Base-by-base conservation (phyloP, 345 rosid genomes). In the Limnanthes douglasii region DNA sequence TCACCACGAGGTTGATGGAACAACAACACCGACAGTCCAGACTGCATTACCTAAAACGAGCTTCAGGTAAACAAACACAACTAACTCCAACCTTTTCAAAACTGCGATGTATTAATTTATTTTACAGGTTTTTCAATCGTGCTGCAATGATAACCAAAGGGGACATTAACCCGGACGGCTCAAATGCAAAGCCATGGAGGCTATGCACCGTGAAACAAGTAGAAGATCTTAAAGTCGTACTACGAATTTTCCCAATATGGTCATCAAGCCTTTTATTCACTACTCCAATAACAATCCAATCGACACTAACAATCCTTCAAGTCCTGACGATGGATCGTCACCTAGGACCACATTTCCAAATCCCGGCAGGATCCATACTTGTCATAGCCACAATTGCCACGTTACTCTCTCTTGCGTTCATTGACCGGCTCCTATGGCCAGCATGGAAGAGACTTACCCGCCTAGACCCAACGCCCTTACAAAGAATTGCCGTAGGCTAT, bases 121-220 rank as follows among this genome's bases (percentile, higher is more conserved):
- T n/a, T n/a, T n/a, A n/a, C 45, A 68, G 73, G 57, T 68, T 62
- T 46, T 29, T 65, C 7, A 57, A 65, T 47, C 54, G 53, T 2
- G 73, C 73, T 18, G 61, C 72, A 2, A n/a, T 61, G 14, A 64
- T 39, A 52, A 43, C 40, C 14, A 62, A 64, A 37, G 66, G 60
- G 9, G 79, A 64, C 46, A 18, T 46, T 1, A 16, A 33, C 13
- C 4, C 62, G 5, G 60, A 60, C 15, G 64, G 60, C 25, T 44
- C 56, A n/a, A 45, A 48, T 8, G 37, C 56, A 15, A 61, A 31
- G 12, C 60, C 53, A 8, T 68, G 76, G 73, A 65, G 63, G 7
- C 45, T 72, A 18, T 65, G 75, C 50, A 35, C 63, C 0, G 55
- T 65, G 24, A 62, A 65, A 41, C 65, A 68, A 21, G 75, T 61